Conservation (phyloP, 176 grass and related monocot species). For the Panicum miliaceum region DNA sequence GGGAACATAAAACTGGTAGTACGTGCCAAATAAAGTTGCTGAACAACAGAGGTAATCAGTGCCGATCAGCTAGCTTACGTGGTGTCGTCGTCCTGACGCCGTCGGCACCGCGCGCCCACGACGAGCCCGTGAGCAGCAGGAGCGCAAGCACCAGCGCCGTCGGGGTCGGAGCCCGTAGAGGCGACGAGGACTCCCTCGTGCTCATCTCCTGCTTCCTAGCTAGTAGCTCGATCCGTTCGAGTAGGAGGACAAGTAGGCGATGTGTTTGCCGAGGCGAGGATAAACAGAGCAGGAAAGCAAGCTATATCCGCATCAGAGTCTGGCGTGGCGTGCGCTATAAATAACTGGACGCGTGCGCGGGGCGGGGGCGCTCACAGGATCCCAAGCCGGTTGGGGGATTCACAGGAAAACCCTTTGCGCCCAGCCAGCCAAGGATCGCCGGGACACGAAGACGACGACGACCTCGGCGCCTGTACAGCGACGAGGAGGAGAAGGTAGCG, state of each 20-base stretch:
- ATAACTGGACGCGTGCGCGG: neutral
- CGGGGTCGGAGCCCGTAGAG: neutral
- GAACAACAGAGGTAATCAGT: neutral
- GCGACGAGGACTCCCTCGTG: neutral
- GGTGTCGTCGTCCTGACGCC: conserved; percentile 38
- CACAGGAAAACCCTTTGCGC: conserved; percentile 41
- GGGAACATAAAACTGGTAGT: too few species aligned
- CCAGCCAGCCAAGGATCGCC: neutral
- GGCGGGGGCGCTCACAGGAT: conserved; percentile 37
- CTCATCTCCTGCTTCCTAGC: neutral
- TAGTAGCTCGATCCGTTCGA: neutral
- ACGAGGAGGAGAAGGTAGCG: neutral
- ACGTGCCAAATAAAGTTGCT: too few species aligned
- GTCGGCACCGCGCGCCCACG: neutral
- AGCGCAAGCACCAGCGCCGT: neutral
- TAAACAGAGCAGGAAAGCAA: neutral
- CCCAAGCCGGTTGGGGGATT: conserved; percentile 37
- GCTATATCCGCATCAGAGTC: neutral
- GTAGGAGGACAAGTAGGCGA: neutral
- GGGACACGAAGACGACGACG: neutral
- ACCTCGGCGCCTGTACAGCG: neutral
- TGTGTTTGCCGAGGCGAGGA: neutral
- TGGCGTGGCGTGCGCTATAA: conserved; percentile 3
- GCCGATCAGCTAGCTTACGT: conserved; percentile 5
- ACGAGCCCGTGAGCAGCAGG: neutral